Percentiles rank a stretch among this genome's conserved stretches.
These are phyloP conservation scores for Aspergillus vadensis DNA, from an alignment of 2,329 filamentous ascomycete genomes.

Conservation along the genomic window DNA sequence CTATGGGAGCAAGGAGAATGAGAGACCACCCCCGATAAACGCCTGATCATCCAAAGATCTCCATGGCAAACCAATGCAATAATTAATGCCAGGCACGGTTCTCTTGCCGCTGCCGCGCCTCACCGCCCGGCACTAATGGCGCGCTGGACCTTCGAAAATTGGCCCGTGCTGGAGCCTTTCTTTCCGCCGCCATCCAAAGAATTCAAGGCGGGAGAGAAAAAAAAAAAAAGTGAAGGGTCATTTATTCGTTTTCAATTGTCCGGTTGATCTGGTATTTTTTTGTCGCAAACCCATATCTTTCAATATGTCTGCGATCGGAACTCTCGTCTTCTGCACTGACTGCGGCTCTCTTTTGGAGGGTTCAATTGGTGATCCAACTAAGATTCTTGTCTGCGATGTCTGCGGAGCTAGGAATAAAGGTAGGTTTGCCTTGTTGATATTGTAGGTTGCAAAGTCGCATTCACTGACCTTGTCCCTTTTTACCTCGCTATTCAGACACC, in stretches of 20 bases:
- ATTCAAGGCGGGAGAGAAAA: neutral
- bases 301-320: constrained; percentile 82
- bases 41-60: constrained; percentile 10
- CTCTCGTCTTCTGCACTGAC: constrained; percentile 87
- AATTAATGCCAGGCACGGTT: constrained; percentile 29
- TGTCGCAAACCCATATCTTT: neutral
- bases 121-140: constrained; percentile 30
- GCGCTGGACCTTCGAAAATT: constrained; percentile 7
- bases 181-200: constrained; percentile 17
- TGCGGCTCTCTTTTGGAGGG: constrained; percentile 88
- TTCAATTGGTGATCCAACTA: constrained; percentile 74
- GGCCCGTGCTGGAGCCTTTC: constrained; percentile 24
- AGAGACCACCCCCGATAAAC: constrained; percentile 18
- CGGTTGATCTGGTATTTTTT: neutral
- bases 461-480: neutral
- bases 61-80: constrained; percentile 22
- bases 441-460: neutral
- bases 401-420: constrained; percentile 85
- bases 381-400: constrained; percentile 77
- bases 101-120: constrained; percentile 27
- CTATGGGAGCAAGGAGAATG: constrained; percentile 26
- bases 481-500: constrained; percentile 57
- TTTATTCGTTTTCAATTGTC: neutral
- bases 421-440: constrained; percentile 39
- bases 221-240: constrained; percentile 15